Conservation (phyloP, 257 asterid species). For the Haberlea rhodopensis region DNA sequence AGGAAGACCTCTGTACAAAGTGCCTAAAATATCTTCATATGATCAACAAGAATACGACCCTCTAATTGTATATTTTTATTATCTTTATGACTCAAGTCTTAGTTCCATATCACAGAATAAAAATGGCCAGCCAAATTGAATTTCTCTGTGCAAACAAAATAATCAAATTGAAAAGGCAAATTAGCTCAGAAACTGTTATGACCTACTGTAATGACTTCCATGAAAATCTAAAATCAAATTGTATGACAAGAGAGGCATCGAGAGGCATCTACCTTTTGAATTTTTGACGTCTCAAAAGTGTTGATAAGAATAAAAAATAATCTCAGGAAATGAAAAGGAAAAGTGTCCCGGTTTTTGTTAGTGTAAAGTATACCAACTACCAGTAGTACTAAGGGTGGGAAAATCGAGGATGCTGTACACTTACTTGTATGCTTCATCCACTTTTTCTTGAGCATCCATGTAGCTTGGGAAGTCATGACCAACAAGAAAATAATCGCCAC, state of each 20-base stretch:
- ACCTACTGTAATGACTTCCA: not conserved
- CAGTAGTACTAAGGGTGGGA: conserved; percentile 11
- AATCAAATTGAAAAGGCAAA: too few species aligned
- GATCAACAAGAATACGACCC: too few species aligned
- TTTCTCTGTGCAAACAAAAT: too few species aligned
- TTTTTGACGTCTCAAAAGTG: not conserved
- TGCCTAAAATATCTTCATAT: too few species aligned
- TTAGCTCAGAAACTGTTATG: too few species aligned
- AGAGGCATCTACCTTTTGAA: not conserved
- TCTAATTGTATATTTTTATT: too few species aligned
- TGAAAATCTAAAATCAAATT: not conserved
- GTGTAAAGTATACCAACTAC: not conserved
- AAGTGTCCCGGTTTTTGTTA: not conserved
- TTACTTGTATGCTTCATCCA: conserved; percentile 96
- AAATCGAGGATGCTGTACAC: conserved; percentile 24
- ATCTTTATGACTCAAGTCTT: too few species aligned
- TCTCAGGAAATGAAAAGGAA: not conserved
- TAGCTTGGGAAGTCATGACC: conserved; percentile 87
- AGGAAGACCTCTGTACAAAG: too few species aligned
- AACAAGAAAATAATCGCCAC: conserved; percentile 94
- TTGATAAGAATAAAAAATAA: not conserved
- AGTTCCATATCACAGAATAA: too few species aligned
- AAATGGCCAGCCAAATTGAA: too few species aligned
- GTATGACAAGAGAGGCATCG: not conserved
- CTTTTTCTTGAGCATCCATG: conserved; percentile 83